These are phyloP conservation scores for Rhodamnia argentea DNA, from an alignment of 345 rosid genomes.

Conservation along the genomic window DNA sequence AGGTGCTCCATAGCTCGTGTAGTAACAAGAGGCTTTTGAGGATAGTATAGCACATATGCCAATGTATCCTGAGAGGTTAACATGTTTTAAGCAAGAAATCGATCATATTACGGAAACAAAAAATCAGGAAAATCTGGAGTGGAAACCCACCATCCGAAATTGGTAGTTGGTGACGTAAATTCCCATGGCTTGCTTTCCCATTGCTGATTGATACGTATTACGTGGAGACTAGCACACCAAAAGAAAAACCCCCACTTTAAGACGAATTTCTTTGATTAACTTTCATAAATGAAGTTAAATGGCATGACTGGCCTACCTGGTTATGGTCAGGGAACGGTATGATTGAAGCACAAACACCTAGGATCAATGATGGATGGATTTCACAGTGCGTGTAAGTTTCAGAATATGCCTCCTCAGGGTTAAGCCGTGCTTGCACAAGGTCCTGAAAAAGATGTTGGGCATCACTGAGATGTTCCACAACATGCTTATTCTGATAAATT, in stretches of 20 bases:
- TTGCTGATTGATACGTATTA: slow-evolving; percentile 98
- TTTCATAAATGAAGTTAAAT: not conserved
- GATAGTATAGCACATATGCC: slow-evolving; percentile 95
- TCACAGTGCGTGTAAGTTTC: slow-evolving; percentile 95
- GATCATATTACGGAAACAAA: not conserved
- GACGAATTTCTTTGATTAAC: not conserved
- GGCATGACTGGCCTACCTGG: slow-evolving; percentile 41
- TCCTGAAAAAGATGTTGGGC: slow-evolving; percentile 34
- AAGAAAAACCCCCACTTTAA: not conserved
- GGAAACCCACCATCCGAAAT: slow-evolving; percentile 68
- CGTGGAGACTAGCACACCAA: slow-evolving; percentile 72
- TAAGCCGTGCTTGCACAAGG: slow-evolving; percentile 76
- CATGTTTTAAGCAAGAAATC: not conserved
- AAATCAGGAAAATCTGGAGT: not conserved
- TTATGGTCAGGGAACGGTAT: slow-evolving; percentile 99
- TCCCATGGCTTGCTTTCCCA: slow-evolving; percentile 99
- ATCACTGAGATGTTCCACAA: not conserved
- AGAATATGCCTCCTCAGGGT: slow-evolving; percentile 72
- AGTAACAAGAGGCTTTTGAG: slow-evolving; percentile 97
- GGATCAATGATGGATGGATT: slow-evolving; percentile 92
- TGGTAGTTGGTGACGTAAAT: slow-evolving; percentile 97
- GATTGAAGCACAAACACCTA: slow-evolving; percentile 97
- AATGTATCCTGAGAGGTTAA: slow-evolving; percentile 62
- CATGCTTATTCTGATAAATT: not conserved
- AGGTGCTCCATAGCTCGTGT: slow-evolving; percentile 99